Evolutionary conservation across 2,329 filamentous ascomycete species (phyloP).

Genomic region (Botrytis elliptica): DNA sequence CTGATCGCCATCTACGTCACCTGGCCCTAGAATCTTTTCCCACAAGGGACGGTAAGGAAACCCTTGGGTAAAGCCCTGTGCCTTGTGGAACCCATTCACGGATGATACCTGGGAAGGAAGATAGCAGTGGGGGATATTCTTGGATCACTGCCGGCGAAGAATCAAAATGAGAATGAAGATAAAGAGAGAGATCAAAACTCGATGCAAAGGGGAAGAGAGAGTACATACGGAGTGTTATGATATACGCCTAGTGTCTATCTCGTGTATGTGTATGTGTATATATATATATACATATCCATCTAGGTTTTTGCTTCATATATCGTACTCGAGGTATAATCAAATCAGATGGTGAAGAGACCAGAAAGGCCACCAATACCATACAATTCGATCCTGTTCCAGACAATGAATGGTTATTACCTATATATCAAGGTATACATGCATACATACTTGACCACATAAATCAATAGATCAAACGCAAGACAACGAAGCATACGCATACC

Average conservation of each 20-base stretch:
- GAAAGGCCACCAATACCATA: background rate
- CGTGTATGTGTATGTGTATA: background rate
- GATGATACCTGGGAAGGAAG: background rate
- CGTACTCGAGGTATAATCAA: background rate
- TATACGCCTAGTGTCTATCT: background rate
- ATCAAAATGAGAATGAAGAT: background rate
- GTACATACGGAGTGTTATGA: background rate
- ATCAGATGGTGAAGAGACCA: background rate
- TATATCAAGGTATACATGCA: background rate
- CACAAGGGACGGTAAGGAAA: background rate
- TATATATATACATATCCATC: too few relatives aligned
- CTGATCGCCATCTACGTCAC: slow-evolving; percentile 14
- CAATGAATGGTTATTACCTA: background rate
- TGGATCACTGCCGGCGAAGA: background rate
- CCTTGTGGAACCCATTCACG: background rate
- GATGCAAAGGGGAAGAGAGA: background rate
- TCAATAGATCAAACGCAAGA: background rate
- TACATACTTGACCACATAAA: background rate
- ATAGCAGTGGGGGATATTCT: background rate
- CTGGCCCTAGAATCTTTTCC: background rate
- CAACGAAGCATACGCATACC: slow-evolving; percentile 1
- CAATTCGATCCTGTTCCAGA: background rate
- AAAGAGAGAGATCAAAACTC: background rate
- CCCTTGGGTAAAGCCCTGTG: background rate
- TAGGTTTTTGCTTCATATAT: too few relatives aligned